Base-by-base conservation (phyloP, 106 monocot genomes). In the Dendrobium catenatum region DNA sequence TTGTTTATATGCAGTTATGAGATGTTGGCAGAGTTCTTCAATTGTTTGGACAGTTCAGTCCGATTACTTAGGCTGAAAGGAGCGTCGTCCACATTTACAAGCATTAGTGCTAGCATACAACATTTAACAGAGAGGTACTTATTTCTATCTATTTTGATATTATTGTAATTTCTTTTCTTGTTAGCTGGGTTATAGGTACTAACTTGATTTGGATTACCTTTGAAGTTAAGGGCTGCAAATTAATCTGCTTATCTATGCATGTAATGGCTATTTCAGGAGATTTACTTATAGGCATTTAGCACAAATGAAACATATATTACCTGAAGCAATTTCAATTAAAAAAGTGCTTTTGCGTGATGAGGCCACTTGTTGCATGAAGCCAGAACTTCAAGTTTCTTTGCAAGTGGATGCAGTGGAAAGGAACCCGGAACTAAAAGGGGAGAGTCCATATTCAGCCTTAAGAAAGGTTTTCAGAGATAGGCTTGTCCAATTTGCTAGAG, bases 271-370 rank as follows among this genome's bases (percentile, higher is more conserved):
- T 58, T 79, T 16, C 76, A 90, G 90, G 88, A 90, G 85, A 72
- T 93, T 93, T 42, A 88, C 90, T 15, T 82, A 86, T 76, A 77
- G 54, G 43, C 90, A 90, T 83, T 85, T 93, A 20, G 90, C 88
- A 11, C 90, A 90, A 68, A 46, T 93, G 66, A 93, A 88, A 73
- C 73, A 88, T 75, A 72, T 90, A 15, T 73, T 93, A 54, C 87
- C 90, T n/a, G 93, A 93, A 64, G 86, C 83, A 16, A 87, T 93
- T 81, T 81, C 79, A 27, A 75, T 90, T 44, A 93, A 88, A 68
- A 93, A 90, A 73, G 83, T 90, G 42, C 79, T 88, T 80, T 73
- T 87, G 78, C 90, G 80, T 64, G 93, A 93, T 82, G 90, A 88
- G 55, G 80, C 44, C 9, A 93, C 86, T 41, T 87, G 90, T 75